phyloP scores from a whole-genome alignment of 192 early-diverging fungal genomes.

The Umbelopsis sp. region DNA sequence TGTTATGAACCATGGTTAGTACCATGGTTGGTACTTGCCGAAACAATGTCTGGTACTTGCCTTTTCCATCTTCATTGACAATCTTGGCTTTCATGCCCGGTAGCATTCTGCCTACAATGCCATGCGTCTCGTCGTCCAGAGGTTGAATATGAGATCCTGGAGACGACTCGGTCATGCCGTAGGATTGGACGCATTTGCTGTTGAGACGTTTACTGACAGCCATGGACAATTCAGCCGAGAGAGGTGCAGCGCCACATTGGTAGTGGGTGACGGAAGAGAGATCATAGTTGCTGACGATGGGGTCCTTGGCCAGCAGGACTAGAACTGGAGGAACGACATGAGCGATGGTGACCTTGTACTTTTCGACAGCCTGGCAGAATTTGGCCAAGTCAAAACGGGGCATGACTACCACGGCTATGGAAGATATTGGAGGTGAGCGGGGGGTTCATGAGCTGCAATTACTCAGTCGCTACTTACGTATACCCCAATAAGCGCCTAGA shows the following conservation, averaged over 20 bases:
- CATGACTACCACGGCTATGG: conserved; percentile 68
- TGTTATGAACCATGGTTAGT: neutral
- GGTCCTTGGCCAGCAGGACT: conserved; percentile 75
- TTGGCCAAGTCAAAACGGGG: conserved; percentile 71
- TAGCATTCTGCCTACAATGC: conserved; percentile 68
- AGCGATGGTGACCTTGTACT: conserved; percentile 69
- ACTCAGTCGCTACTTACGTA: conserved; percentile 15
- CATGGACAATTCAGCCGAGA: conserved; percentile 55
- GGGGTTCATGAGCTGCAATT: no score
- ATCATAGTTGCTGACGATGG: conserved; percentile 74
- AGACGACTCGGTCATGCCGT: conserved; percentile 63
- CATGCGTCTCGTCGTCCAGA: neutral
- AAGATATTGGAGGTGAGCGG: no score
- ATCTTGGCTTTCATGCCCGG: conserved; percentile 76
- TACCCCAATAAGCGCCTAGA: conserved; percentile 40
- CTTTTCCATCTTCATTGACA: conserved; percentile 70
- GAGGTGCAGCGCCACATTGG: conserved; percentile 81
- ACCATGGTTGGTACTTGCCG: no score
- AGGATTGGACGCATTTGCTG: conserved; percentile 25
- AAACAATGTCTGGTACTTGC: no score
- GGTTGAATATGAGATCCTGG: conserved; percentile 34
- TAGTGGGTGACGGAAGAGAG: conserved; percentile 65
- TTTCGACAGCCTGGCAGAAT: conserved; percentile 68
- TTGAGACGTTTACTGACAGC: neutral
- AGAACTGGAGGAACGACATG: conserved; percentile 68